Base-by-base conservation (phyloP, 163 green algal genomes). In the Scenedesmus sp. region DNA sequence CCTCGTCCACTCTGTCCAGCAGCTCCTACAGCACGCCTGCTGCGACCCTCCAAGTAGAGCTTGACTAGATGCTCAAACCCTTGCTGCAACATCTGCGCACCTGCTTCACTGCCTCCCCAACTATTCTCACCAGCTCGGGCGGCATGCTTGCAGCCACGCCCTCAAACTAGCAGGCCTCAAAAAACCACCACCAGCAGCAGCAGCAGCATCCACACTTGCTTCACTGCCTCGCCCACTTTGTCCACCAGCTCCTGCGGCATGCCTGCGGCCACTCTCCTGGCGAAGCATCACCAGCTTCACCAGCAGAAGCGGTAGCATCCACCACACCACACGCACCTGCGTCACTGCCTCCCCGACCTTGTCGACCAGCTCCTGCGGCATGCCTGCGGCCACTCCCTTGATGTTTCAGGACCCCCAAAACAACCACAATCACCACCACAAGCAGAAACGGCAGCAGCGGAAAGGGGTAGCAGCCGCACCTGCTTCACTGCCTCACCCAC, bases 1-100 rank as follows among this genome's bases (percentile, higher is more conserved):
- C 91, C 15, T 94, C 87, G 1, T 88, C 90, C 15, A 96, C 95
- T 92, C 97, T 97, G 7, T 77, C 93, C 54, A 97, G 94, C 16
- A 46, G 34, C 34, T 46, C 0, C 34, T 46, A 46, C 34, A 46
- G 34, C 34, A 46, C 34, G 34, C 34, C 34, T 46, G 34, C 34
- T 46, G 0, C 34, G 34, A 46, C 34, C 34, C 34, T 46, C 34
- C 59, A 9, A 64, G 59, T 64, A 64, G 10, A 10, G 59, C 7
- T 10, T 64, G 59, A 9, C 59, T 10, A 64, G 59, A 10, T 10
- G 7, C 59, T 64, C 59, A 9, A 9, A 64, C 59, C 59, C 7
- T 9, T 64, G 7, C 59, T 64, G 59, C 59, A 5, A 12, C 4
- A 23, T 18, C 9, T 13, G 2, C 89, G 64, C 85, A 93, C 94